Percentiles rank a stretch among this genome's conserved stretches.
These are phyloP conservation scores for Quercus berberidifolia DNA, from an alignment of 306 rosid genomes.

Conservation along the genomic window DNA sequence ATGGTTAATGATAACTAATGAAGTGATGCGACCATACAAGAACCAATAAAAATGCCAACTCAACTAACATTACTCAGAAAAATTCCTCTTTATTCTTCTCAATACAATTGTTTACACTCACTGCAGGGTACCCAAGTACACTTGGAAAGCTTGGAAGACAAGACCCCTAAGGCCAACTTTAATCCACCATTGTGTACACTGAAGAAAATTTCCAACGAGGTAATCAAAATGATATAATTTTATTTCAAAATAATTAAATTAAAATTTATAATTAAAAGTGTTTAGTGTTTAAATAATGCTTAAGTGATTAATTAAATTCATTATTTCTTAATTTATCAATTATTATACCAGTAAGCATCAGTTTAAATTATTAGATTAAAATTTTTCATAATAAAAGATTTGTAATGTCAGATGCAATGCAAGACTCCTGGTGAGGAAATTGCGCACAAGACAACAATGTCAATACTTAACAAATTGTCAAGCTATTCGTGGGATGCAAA, in stretches of 20 bases:
- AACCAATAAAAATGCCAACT: no score
- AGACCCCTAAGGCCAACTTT: slow-evolving; percentile 30
- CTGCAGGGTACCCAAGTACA: slow-evolving; percentile 40
- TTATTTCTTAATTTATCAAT: no score
- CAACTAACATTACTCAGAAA: no score
- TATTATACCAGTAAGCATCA: no score
- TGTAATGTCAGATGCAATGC: slow-evolving; percentile 47
- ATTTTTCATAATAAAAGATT: no score
- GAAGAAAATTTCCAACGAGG: slow-evolving; percentile 45
- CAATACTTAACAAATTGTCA: slow-evolving; percentile 52
- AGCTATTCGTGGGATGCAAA: slow-evolving; percentile 60
- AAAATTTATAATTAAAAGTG: no score
- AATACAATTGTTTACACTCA: not conserved
- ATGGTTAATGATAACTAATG: no score
- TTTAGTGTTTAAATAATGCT: no score
- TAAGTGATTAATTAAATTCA: no score
- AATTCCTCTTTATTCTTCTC: no score
- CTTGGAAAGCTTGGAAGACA: slow-evolving; percentile 47
- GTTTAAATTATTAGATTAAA: no score
- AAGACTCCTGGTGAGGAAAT: slow-evolving; percentile 51
- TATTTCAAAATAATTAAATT: not conserved
- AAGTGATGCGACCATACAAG: no score
- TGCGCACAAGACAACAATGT: slow-evolving; percentile 51
- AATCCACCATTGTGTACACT: slow-evolving; percentile 48
- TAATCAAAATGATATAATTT: not conserved